Evolutionary conservation across 108 stramenopile species (phyloP).

Genomic region (Tribonema minus): DNA sequence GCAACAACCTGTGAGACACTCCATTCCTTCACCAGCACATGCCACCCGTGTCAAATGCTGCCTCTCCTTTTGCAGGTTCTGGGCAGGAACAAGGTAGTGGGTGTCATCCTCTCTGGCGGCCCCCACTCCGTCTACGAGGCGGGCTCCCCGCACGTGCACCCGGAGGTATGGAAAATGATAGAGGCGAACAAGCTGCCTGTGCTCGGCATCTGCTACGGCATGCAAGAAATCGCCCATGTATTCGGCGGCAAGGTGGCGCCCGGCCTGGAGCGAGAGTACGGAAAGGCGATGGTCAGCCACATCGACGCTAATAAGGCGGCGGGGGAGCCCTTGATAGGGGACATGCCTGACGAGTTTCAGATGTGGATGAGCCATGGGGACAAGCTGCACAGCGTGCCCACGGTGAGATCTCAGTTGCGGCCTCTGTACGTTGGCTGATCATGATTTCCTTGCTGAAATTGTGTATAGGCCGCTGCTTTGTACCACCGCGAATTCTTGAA

Average conservation of each 20-base stretch:
- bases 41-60: too few species aligned
- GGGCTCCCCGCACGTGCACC: conserved; percentile 85
- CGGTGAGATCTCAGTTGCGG: too few species aligned
- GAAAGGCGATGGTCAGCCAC: conserved; percentile 75
- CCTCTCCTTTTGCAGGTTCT: conserved; percentile 3
- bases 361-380: conserved; percentile 99
- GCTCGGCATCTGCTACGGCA: conserved; percentile 95
- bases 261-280: conserved; percentile 86
- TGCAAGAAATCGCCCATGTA: conserved; percentile 64
- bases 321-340: conserved; percentile 62
- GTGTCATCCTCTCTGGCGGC: conserved; percentile 91
- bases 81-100: conserved; percentile 67
- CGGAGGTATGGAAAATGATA: conserved; percentile 82
- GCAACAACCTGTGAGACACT: too few species aligned
- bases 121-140: conserved; percentile 87
- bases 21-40: too few species aligned
- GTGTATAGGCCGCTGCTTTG: too few species aligned
- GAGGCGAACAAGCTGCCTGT: conserved; percentile 78
- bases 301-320: conserved; percentile 60
- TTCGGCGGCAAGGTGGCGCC: conserved; percentile 70
- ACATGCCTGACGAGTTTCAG: conserved; percentile 71
- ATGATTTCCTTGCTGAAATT: too few species aligned
- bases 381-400: conserved; percentile 76
- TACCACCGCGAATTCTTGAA: too few species aligned
- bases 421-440: too few species aligned